Evolutionary conservation across 1,284 basidiomycete species (phyloP).

Genomic region (Moesziomyces sp.): DNA sequence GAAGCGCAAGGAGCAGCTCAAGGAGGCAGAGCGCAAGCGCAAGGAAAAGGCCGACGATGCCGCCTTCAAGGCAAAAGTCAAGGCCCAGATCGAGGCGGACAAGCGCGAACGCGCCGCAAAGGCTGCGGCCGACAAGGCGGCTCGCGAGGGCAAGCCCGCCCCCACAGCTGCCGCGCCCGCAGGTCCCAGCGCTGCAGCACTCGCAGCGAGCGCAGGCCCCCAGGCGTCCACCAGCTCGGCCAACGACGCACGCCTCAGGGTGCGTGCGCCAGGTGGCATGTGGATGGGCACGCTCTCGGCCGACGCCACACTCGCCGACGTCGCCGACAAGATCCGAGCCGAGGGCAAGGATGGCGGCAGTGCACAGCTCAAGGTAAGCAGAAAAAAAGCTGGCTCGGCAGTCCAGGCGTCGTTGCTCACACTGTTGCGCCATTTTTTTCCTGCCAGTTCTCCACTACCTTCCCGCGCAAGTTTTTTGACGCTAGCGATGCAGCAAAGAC

Average conservation of each 20-base stretch:
- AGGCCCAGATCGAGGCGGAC: conserved; percentile 65
- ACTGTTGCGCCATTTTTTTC: not conserved
- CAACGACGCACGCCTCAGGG: conserved; percentile 61
- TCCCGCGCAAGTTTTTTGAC: conserved; percentile 62
- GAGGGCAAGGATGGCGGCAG: conserved; percentile 55
- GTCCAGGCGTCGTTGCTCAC: not conserved
- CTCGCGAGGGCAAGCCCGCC: conserved; percentile 46
- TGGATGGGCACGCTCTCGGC: conserved; percentile 63
- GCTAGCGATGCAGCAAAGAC: conserved; percentile 54
- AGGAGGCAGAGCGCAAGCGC: conserved; percentile 62
- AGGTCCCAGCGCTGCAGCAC: conserved; percentile 34
- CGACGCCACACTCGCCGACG: conserved; percentile 52
- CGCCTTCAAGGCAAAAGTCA: conserved; percentile 61
- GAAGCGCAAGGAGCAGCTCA: conserved; percentile 63
- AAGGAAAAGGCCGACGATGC: conserved; percentile 61
- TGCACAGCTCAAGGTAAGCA: conserved; percentile 51
- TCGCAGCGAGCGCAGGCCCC: conserved; percentile 37
- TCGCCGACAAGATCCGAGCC: conserved; percentile 46
- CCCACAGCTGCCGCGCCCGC: conserved; percentile 15
- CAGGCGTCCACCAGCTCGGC: conserved; percentile 39
- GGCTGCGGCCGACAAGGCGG: conserved; percentile 62
- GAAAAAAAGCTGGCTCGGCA: too few relatives aligned
- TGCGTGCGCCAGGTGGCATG: conserved; percentile 57
- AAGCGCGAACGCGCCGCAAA: conserved; percentile 64
- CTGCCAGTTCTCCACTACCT: conserved; percentile 62